Base-by-base conservation (phyloP, 192 early-diverging fungal species). In the Radiomyces spectabilis region DNA sequence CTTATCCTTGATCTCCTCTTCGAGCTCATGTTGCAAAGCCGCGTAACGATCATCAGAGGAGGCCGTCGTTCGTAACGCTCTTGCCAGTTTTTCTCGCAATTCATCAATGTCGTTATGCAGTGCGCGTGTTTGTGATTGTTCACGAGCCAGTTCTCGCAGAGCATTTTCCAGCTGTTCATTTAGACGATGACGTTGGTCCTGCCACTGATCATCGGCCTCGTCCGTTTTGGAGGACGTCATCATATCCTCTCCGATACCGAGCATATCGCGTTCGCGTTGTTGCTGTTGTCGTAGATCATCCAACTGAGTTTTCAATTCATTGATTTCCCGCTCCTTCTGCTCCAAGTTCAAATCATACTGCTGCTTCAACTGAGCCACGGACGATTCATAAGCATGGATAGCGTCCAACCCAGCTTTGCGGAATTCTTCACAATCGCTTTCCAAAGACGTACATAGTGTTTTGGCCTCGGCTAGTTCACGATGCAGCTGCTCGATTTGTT, bases 171-270 rank as follows among this genome's bases (percentile, higher is more conserved):
- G 21, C 29, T 65, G 61, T 19, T 73, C 71, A 41, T 72, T 65
- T 0, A 75, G 44, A 9, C 73, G 57, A 27, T 68, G 65, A 47
- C 61, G 68, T 32, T 79, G 74, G 1, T 55, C 51, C 29, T 74
- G 69, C 61, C 64, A 74, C 2, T 35, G 33, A 35, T 35, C 33
- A 8, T 35, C 6, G 6, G 13, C 13, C 33, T 35, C 5, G 5
- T 8, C 33, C 13, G 21, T 48, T 2, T 48, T 16, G 10, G 42
- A 44, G n/a, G 42, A 22, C 21, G 46, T 15, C 15, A 22, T 30
- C 29, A 15, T 25, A 21, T 75, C 73, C 25, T 69, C 61, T n/a
- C 55, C 41, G 26, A 30, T 26, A 31, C 38, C 52, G 21, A 49
- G 42, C 12, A 63, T 65, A 27, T 48, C 46, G 30, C 24, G 30